Evolutionary conservation across 2,329 filamentous ascomycete species (phyloP), one percentile per base, ranked within the genome.

Genomic region (Stemphylium lycopersici): DNA sequence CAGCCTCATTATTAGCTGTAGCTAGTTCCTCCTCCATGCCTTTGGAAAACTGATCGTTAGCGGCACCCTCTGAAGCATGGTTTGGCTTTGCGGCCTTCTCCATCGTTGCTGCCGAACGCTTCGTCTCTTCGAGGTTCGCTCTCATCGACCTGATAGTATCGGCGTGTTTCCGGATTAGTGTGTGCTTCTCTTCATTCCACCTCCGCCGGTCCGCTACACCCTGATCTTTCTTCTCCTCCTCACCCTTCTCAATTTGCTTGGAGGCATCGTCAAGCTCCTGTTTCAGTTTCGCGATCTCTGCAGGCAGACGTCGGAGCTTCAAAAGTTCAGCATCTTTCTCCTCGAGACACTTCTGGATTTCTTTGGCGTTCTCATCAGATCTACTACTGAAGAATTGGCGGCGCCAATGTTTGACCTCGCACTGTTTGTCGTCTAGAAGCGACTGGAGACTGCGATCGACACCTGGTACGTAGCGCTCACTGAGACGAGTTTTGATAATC

Each of bases 221-320:
- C 6, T 52, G 37, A 2, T 26, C 32, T 32, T 36, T 52, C 37
- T 48, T 48, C 31, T 41, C 26, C 32, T 41, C 36, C 22, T 52
- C 7, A 7, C 48, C 26, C 10, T 6, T 20, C 20, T 18, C 37
- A 37, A 26, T 41, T 3, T 37, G 26, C n/a, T 48, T 20, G 3
- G 15, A 31, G n/a, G 43, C 49, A 24, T 36, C 31, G 22, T 8
- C 6, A 8, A 48, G 43, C 26, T 26, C 15, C 22, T 48, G 20
- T 36, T 29, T 8, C 7, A 48, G 16, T 12, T n/a, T 18, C 7
- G 7, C 16, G 11, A 37, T 33, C 16, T 48, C 12, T 2, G 22
- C 31, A 26, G 29, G 22, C 10, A 52, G 12, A 37, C n/a, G 37
- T 15, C 31, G 49, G n/a, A 48, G 43, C 22, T 37, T 6, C 26